Percentiles rank a stretch among this genome's conserved stretches.
These are phyloP conservation scores for Roridomyces roridus DNA, from an alignment of 768 basidiomycete genomes.

Conservation along the genomic window DNA sequence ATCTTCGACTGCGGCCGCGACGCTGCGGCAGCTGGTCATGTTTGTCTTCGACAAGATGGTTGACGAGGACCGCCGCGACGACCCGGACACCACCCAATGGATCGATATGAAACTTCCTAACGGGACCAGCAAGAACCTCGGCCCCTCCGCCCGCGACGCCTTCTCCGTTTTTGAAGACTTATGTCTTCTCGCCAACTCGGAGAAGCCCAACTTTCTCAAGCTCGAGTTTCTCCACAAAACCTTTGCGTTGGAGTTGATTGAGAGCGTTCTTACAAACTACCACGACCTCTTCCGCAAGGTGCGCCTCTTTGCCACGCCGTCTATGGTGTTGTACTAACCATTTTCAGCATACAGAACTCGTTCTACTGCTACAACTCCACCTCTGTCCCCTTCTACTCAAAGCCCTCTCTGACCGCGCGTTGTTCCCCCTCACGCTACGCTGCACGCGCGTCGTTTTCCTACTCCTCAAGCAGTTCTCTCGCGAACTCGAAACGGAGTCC, in stretches of 20 bases:
- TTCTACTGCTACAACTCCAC: conserved; percentile 87
- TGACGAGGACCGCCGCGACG: conserved; percentile 66
- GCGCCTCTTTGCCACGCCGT: conserved; percentile 19
- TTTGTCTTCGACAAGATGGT: conserved; percentile 96
- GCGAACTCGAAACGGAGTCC: conserved; percentile 79
- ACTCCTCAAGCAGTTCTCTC: conserved; percentile 88
- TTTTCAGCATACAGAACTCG: conserved; percentile 76
- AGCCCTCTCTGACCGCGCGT: conserved; percentile 78
- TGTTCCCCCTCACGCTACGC: conserved; percentile 89
- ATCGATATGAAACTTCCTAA: conserved; percentile 68
- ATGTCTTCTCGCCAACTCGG: conserved; percentile 84
- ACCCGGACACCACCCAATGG: conserved; percentile 36
- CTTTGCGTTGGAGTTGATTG: conserved; percentile 95
- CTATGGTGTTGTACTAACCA: not conserved
- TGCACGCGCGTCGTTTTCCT: conserved; percentile 94
- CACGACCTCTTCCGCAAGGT: conserved; percentile 86
- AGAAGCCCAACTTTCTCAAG: conserved; percentile 82
- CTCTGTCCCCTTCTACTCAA: conserved; percentile 91
- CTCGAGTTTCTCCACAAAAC: conserved; percentile 88
- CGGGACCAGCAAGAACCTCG: conserved; percentile 65
- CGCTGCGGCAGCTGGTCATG: conserved; percentile 95
- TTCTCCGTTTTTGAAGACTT: conserved; percentile 92
- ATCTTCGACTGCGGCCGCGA: conserved; percentile 96
- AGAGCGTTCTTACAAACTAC: conserved; percentile 95
- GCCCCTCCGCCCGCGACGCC: conserved; percentile 82